Conservation (phyloP, 2,329 filamentous ascomycete species). For the Sarocladium strictum region DNA sequence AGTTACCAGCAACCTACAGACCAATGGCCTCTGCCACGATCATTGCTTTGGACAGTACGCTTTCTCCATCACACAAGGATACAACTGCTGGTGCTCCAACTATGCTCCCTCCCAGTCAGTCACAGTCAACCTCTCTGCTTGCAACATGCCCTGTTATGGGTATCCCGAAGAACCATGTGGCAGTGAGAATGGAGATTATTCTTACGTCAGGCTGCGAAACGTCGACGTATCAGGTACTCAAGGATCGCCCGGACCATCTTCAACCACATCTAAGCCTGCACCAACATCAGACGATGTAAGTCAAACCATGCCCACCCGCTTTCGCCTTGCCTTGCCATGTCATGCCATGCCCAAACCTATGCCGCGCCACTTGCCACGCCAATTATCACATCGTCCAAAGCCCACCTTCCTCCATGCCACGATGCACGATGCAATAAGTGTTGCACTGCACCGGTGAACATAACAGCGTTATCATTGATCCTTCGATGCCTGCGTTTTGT, state of each 20-base stretch:
- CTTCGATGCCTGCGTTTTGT: constrained; percentile 9
- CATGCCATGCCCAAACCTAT: not conserved
- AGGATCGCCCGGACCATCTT: not conserved
- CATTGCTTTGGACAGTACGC: constrained; percentile 54
- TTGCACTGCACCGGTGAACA: not conserved
- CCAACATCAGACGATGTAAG: not conserved
- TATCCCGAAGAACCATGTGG: constrained; percentile 63
- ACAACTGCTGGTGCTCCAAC: constrained; percentile 70
- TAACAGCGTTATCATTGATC: not conserved
- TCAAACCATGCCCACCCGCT: not conserved
- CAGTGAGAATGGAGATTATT: constrained; percentile 49
- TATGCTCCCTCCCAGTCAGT: constrained; percentile 48
- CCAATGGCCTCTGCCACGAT: constrained; percentile 61
- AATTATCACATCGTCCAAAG: not conserved
- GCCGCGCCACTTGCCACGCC: not conserved
- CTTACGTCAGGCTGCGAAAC: constrained; percentile 55
- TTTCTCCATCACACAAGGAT: constrained; percentile 60
- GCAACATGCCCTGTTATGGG: constrained; percentile 59
- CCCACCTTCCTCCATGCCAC: not conserved
- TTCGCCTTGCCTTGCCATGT: not conserved
- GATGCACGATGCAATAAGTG: not conserved
- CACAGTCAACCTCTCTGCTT: constrained; percentile 38
- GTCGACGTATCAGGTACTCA: not conserved
- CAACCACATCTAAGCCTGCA: not conserved
- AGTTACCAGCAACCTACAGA: constrained; percentile 36